Conservation (phyloP, 108 stramenopile genomes). For the Chaetoceros muelleri region DNA sequence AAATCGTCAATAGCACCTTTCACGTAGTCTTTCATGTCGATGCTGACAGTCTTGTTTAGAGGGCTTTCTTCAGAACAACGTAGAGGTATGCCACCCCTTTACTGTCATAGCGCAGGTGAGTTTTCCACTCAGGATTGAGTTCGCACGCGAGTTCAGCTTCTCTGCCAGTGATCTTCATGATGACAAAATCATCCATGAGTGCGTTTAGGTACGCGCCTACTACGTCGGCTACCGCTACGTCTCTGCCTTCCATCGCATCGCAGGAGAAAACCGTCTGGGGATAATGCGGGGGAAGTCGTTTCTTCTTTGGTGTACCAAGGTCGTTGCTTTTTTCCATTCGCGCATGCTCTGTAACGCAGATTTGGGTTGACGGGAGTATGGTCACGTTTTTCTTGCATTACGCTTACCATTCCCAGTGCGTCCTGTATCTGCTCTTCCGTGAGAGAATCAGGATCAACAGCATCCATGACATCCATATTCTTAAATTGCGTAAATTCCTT, state of each 20-base stretch:
- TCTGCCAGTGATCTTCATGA: constrained; percentile 9
- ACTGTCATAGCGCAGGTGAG: too few species aligned
- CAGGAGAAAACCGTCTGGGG: constrained; percentile 2
- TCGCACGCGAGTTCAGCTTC: background rate
- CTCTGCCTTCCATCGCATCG: constrained; percentile 7
- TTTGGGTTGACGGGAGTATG: too few species aligned
- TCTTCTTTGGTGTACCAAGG: background rate
- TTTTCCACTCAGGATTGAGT: too few species aligned
- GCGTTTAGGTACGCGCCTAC: constrained; percentile 16
- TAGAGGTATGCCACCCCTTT: too few species aligned
- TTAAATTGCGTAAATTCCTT: background rate
- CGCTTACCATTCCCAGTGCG: background rate
- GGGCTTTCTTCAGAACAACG: too few species aligned
- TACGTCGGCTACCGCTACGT: constrained; percentile 7
- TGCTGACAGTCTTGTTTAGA: too few species aligned
- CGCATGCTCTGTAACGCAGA: too few species aligned
- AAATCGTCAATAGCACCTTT: too few species aligned
- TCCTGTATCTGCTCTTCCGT: background rate
- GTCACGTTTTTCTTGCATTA: too few species aligned
- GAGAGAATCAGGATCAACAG: background rate
- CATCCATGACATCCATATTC: too few species aligned
- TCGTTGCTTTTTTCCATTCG: background rate
- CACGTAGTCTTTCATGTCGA: too few species aligned
- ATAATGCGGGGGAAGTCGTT: constrained; percentile 5
- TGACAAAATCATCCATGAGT: constrained; percentile 7